These are phyloP conservation scores for Populus hybrid DNA, from an alignment of 441 rosid genomes.

Conservation along the genomic window DNA sequence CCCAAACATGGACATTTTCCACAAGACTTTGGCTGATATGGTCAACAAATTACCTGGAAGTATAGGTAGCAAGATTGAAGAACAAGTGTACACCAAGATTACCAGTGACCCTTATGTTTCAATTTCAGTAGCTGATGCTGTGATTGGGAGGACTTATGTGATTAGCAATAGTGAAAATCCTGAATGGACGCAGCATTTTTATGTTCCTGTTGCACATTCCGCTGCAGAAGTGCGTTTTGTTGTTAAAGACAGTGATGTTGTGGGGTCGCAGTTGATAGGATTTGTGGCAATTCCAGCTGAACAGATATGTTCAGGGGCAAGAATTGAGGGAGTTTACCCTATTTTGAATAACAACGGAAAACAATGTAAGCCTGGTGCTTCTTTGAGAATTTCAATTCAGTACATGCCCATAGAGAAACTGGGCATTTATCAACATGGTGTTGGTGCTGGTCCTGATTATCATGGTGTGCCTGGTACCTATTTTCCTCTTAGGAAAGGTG, in stretches of 20 bases:
- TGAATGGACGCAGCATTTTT: conserved; percentile 83
- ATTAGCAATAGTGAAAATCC: conserved; percentile 85
- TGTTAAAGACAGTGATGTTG: conserved; percentile 92
- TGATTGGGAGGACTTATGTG: conserved; percentile 79
- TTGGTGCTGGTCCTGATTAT: conserved; percentile 85
- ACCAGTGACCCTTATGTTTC: conserved; percentile 97
- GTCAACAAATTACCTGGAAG: conserved; percentile 44
- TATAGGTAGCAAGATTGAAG: conserved; percentile 46
- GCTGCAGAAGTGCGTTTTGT: conserved; percentile 81
- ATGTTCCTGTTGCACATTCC: conserved; percentile 82
- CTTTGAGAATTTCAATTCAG: conserved; percentile 67
- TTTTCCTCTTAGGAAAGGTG: conserved; percentile 92
- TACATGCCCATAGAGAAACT: conserved; percentile 66
- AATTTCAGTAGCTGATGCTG: conserved; percentile 55
- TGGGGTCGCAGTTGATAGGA: conserved; percentile 89
- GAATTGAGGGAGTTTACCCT: conserved; percentile 65
- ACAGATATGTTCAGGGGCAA: conserved; percentile 56
- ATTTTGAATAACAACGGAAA: conserved; percentile 56
- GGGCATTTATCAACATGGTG: conserved; percentile 69
- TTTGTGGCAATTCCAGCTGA: conserved; percentile 73
- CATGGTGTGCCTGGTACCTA: conserved; percentile 92
- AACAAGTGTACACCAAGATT: conserved; percentile 39
- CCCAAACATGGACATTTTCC: conserved; percentile 97
- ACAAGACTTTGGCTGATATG: conserved; percentile 71
- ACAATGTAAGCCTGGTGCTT: conserved; percentile 84